A percentile compares a stretch with the other conserved stretches of the same genome.
Conservation (phyloP, 2,329 filamentous ascomycete species). For the Fusarium secorum region DNA sequence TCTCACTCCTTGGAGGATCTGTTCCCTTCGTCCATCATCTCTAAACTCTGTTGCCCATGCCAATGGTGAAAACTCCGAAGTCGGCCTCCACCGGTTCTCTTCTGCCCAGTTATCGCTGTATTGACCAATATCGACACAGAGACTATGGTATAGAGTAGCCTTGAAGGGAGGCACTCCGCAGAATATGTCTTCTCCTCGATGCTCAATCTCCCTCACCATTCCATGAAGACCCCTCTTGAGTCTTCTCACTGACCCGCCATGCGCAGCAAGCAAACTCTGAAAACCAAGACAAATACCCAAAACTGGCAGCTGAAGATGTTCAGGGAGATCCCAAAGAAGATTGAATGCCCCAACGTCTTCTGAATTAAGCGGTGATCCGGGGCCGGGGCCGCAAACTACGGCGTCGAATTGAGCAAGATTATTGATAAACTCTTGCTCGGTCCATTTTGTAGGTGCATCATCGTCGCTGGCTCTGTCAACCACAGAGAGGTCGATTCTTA, state of each 20-base stretch:
- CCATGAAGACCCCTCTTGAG: conserved; percentile 82
- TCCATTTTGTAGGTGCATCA: conserved; percentile 45
- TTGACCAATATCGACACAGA: conserved; percentile 63
- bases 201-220: conserved; percentile 74
- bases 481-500: conserved; percentile 53
- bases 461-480: conserved; percentile 52
- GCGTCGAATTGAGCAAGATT: conserved; percentile 73
- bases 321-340: conserved; percentile 73
- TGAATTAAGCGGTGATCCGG: conserved; percentile 76
- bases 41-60: conserved; percentile 67
- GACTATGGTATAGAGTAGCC: conserved; percentile 80
- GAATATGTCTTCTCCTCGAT: conserved; percentile 72
- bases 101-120: conserved; percentile 28
- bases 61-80: conserved; percentile 61
- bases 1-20: conserved; percentile 78
- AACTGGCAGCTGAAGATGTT: conserved; percentile 72
- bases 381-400: conserved; percentile 89
- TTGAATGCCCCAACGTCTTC: conserved; percentile 85
- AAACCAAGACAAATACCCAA: conserved; percentile 91
- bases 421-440: conserved; percentile 51
- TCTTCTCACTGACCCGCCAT: conserved; percentile 71
- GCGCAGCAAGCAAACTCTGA: conserved; percentile 77
- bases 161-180: conserved; percentile 63
- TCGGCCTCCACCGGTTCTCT: conserved; percentile 51
- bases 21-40: conserved; percentile 51